Conservation (phyloP, 306 rosid genomes). For the Coriaria nepalensis region DNA sequence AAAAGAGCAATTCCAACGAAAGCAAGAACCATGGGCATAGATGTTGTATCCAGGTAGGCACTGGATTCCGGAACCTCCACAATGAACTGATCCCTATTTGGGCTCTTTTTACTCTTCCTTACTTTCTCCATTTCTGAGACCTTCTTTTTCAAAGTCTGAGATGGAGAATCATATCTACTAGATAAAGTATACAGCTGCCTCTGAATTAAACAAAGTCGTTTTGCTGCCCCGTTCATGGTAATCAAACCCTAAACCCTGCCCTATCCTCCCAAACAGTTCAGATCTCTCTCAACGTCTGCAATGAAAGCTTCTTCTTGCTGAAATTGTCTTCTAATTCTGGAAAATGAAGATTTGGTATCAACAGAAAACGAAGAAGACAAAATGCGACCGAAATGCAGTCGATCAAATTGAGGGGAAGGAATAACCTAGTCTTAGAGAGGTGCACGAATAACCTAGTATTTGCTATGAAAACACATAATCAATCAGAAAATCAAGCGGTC, state of each 20-base stretch:
- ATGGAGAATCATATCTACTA: slow-evolving; percentile 20
- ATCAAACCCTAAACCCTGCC: not conserved
- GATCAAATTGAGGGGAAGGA: no score
- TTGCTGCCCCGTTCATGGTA: slow-evolving; percentile 22
- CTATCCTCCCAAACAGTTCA: no score
- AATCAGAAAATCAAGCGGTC: no score
- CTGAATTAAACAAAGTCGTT: slow-evolving; percentile 14
- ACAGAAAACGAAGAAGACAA: no score
- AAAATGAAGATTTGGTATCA: no score
- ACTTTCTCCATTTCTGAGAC: slow-evolving; percentile 33
- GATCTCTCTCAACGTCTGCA: no score
- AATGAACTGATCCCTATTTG: slow-evolving; percentile 35
- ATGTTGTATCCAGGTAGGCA: slow-evolving; percentile 63
- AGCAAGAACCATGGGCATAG: slow-evolving; percentile 59
- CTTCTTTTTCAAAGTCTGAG: slow-evolving; percentile 32
- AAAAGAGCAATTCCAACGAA: slow-evolving; percentile 50
- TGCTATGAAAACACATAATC: no score
- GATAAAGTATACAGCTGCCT: slow-evolving; percentile 17
- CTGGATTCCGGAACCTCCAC: slow-evolving; percentile 63
- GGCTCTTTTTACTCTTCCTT: slow-evolving; percentile 28
- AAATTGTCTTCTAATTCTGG: no score
- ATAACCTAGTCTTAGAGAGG: no score
- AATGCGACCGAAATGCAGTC: no score
- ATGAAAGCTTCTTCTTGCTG: no score
- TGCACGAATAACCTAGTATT: no score